Evolutionary conservation across 306 rosid genomes (phyloP).

Genomic region (Lathyrus oleraceus): DNA sequence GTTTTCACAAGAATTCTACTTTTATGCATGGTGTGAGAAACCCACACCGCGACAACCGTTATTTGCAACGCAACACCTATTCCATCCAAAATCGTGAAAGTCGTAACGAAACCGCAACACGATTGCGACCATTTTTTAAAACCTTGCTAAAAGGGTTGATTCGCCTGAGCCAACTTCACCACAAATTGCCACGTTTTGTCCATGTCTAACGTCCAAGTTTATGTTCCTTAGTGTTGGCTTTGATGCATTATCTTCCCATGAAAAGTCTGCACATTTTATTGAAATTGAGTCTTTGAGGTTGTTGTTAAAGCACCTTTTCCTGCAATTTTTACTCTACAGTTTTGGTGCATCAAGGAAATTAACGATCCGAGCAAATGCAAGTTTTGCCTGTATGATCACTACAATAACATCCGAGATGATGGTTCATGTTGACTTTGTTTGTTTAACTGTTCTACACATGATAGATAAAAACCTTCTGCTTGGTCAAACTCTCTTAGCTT

Average conservation of each 20-base stretch:
- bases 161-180: too few relatives aligned
- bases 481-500: slow-evolving; percentile 46
- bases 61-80: too few relatives aligned
- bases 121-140: too few relatives aligned
- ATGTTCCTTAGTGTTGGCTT: too few relatives aligned
- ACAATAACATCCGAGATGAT: slow-evolving; percentile 59
- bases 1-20: too few relatives aligned
- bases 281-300: slow-evolving; percentile 34
- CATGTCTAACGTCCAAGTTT: too few relatives aligned
- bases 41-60: too few relatives aligned
- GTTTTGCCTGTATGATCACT: slow-evolving; percentile 65
- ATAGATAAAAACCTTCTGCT: slow-evolving; percentile 37
- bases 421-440: slow-evolving; percentile 35
- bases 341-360: slow-evolving; percentile 68
- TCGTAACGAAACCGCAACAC: too few relatives aligned
- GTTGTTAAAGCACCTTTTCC: background rate
- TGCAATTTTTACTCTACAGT: slow-evolving; percentile 40
- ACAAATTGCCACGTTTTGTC: too few relatives aligned
- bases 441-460: slow-evolving; percentile 39
- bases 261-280: slow-evolving; percentile 56
- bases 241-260: slow-evolving; percentile 52
- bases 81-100: too few relatives aligned
- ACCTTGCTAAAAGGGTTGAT: too few relatives aligned
- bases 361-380: slow-evolving; percentile 16
- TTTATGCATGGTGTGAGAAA: too few relatives aligned